Conservation (phyloP, 1,284 basidiomycete genomes). For the Marasmius sp. region DNA sequence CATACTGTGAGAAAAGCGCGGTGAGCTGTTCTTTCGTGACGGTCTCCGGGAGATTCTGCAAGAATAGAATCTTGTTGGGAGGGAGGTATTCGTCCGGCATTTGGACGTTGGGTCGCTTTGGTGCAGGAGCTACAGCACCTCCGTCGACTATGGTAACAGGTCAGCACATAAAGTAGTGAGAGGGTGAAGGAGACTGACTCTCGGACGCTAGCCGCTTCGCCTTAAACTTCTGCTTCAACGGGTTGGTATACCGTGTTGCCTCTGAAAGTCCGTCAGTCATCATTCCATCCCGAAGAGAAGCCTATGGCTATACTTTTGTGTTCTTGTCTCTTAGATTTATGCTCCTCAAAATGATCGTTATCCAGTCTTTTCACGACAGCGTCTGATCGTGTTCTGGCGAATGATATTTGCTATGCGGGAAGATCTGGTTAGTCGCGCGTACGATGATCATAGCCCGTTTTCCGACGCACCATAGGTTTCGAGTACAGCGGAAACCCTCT, state of each 20-base stretch:
- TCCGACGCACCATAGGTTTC: constrained; percentile 84
- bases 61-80: constrained; percentile 97
- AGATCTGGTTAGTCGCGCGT: constrained; percentile 5
- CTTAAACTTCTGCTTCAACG: constrained; percentile 80
- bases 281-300: too few species aligned
- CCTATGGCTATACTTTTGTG: constrained; percentile 70
- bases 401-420: constrained; percentile 81
- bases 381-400: constrained; percentile 87
- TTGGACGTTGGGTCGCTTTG: constrained; percentile 82
- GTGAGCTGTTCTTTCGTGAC: constrained; percentile 89
- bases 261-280: constrained; percentile 34
- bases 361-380: constrained; percentile 81
- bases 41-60: constrained; percentile 93
- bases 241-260: constrained; percentile 81
- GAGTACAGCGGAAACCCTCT: constrained; percentile 94
- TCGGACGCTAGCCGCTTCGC: constrained; percentile 79
- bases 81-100: constrained; percentile 99
- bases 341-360: constrained; percentile 64
- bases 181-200: constrained; percentile 37
- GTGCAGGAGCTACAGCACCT: constrained; percentile 57
- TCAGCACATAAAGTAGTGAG: constrained; percentile 8
- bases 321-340: constrained; percentile 72
- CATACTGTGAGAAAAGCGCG: constrained; percentile 84
- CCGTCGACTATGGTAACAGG: constrained; percentile 60
- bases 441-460: background rate